Evolutionary conservation across 176 grass and related monocot species (phyloP), one percentile per base, ranked within the genome.

Genomic region (Musa troglodytarum): DNA sequence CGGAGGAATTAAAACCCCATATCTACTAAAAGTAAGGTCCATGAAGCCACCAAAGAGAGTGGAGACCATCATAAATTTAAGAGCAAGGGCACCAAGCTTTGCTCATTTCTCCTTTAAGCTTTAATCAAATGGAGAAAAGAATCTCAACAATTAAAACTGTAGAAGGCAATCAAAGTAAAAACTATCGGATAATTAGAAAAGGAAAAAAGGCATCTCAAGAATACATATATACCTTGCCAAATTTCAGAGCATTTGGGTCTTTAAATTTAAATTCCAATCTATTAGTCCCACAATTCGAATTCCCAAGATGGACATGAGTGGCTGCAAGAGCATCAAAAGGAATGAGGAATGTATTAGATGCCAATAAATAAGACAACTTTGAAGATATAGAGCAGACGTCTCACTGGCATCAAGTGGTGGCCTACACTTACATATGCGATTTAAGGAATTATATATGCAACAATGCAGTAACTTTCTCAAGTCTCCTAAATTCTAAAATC

Each of bases 281-380:
- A 75, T 17, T 75, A 58, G 26, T 54, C 9, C 24, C 73, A 75
- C 26, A 17, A 75, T 34, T 75, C 20, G 55, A 61, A 75, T 75
- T 75, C 28, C 54, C 53, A 11, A 26, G 29, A 59, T 28, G 16
- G 12, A 51, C 29, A 72, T 54, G 19, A 54, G 50, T 53, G 50
- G 49, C 54, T 61, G 54, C 22, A n/a, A 28, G 26, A 59, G 59
- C 22, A 73, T 43, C 34, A 43, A 43, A 34, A 29, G 9, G 14
- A 16, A 19, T 16, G 1, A 9, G 15, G 24, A 52, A 51, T 50
- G 14, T 51, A 1, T 14, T n/a, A 50, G 10, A 49, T 70, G 14
- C 0, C 7, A 69, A 69, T 15, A 19, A 0, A 43, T 43, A 43
- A 43, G 34, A 6, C 34, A 43, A 43, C 34, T 43, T 43, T 5